Evolutionary conservation across 306 rosid species (phyloP).

Genomic region (Quercus berberidifolia): DNA sequence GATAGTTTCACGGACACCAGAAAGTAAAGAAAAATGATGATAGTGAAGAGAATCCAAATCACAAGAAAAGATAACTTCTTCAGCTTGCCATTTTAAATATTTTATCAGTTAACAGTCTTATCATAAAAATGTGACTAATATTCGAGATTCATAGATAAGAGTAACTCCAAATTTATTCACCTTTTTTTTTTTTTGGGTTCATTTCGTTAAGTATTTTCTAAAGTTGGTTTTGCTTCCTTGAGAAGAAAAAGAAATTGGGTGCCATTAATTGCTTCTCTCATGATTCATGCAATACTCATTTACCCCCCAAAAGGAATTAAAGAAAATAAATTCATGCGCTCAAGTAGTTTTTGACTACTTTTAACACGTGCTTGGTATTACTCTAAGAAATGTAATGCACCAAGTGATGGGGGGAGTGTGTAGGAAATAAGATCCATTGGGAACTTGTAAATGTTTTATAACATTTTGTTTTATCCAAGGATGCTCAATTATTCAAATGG

Average conservation of each 20-base stretch:
- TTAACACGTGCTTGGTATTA: too few relatives aligned
- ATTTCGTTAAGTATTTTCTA: neutral
- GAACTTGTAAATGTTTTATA: too few relatives aligned
- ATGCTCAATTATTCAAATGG: too few relatives aligned
- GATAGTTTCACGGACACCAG: neutral
- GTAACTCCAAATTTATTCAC: neutral
- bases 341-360: too few relatives aligned
- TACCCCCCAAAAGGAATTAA: too few relatives aligned
- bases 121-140: neutral
- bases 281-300: neutral
- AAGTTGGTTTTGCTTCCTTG: neutral
- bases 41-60: neutral
- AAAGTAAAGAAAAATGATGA: neutral
- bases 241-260: neutral
- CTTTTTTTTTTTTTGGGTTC: too few relatives aligned
- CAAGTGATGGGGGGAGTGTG: too few relatives aligned
- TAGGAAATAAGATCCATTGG: too few relatives aligned
- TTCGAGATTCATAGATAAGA: neutral
- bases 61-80: neutral
- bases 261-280: neutral
- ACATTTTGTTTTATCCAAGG: too few relatives aligned
- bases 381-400: too few relatives aligned
- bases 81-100: neutral
- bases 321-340: too few relatives aligned
- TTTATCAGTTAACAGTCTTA: neutral